Conservation (phyloP, 202 grass and related monocot genomes). For the Digitaria exilis region DNA sequence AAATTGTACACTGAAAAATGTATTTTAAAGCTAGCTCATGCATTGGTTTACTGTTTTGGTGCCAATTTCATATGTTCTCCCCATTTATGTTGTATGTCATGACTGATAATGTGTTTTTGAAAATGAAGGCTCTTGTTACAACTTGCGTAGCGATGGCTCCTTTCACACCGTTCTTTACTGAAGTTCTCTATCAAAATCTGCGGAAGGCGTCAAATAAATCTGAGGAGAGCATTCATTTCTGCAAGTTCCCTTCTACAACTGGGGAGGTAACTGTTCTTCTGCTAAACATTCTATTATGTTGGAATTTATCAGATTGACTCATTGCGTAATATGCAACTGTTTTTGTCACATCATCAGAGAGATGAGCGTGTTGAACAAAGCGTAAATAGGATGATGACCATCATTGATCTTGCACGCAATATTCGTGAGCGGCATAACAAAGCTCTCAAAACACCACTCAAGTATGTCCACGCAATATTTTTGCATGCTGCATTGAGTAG, state of each 20-base stretch:
- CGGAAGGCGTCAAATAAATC: constrained; percentile 72
- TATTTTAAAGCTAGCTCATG: neutral
- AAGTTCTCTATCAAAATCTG: constrained; percentile 97
- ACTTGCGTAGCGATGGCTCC: constrained; percentile 92
- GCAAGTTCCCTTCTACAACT: constrained; percentile 82
- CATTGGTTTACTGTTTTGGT: neutral
- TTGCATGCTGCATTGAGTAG: constrained; percentile 4
- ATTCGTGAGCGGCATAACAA: constrained; percentile 93
- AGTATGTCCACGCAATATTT: constrained; percentile 51
- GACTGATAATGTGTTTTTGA: constrained; percentile 1
- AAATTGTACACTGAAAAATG: neutral
- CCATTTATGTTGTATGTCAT: neutral
- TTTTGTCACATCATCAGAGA: constrained; percentile 64
- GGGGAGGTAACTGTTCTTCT: constrained; percentile 66
- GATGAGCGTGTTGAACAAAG: constrained; percentile 97
- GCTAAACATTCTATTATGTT: constrained; percentile 26
- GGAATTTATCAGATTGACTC: constrained; percentile 27
- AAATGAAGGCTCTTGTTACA: constrained; percentile 82
- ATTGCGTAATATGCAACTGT: constrained; percentile 28
- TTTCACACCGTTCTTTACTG: constrained; percentile 99
- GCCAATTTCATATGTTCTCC: neutral
- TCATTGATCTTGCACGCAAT: constrained; percentile 96
- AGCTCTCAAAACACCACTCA: constrained; percentile 96
- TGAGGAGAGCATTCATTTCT: constrained; percentile 93
- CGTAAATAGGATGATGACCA: constrained; percentile 96